A percentile compares a stretch with the other conserved stretches of the same genome.
phyloP scores from a whole-genome alignment of 441 rosid genomes.

The Erodium chrysanthum region DNA sequence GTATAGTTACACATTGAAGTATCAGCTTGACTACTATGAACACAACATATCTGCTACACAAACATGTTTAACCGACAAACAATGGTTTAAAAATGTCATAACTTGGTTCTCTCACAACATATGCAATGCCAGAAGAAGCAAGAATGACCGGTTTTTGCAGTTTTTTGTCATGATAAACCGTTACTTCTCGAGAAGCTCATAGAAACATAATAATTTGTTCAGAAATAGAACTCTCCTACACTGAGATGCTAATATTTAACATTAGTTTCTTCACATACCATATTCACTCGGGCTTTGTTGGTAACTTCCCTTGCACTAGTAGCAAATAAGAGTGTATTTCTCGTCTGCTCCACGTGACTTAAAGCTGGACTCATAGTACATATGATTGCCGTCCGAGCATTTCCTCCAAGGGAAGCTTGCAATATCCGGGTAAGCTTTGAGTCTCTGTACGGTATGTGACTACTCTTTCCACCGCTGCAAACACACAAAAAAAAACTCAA shows the following conservation, averaged over 20 bases:
- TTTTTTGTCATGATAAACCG: background rate
- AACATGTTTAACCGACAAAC: background rate
- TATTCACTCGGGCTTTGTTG: constrained; percentile 90
- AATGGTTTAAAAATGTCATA: background rate
- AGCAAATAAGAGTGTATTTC: constrained; percentile 87
- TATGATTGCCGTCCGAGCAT: constrained; percentile 95
- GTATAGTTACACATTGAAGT: background rate
- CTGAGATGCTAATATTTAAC: background rate
- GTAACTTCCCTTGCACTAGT: constrained; percentile 99
- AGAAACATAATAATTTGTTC: background rate
- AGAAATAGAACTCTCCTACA: background rate
- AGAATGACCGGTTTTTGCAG: background rate
- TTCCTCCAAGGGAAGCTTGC: constrained; percentile 97
- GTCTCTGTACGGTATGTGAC: constrained; percentile 91
- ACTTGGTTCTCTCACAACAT: too few relatives aligned
- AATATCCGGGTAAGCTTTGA: constrained; percentile 95
- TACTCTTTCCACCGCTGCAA: constrained; percentile 81
- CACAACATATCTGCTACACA: background rate
- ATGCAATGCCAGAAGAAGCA: too few relatives aligned
- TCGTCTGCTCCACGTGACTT: constrained; percentile 86
- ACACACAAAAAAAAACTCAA: constrained; percentile 1
- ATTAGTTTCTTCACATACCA: constrained; percentile 31
- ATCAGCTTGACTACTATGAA: background rate
- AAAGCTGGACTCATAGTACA: constrained; percentile 91
- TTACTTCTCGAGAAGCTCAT: background rate